Base-by-base conservation (phyloP, 2,329 filamentous ascomycete genomes). In the Cordyceps farinosa region DNA sequence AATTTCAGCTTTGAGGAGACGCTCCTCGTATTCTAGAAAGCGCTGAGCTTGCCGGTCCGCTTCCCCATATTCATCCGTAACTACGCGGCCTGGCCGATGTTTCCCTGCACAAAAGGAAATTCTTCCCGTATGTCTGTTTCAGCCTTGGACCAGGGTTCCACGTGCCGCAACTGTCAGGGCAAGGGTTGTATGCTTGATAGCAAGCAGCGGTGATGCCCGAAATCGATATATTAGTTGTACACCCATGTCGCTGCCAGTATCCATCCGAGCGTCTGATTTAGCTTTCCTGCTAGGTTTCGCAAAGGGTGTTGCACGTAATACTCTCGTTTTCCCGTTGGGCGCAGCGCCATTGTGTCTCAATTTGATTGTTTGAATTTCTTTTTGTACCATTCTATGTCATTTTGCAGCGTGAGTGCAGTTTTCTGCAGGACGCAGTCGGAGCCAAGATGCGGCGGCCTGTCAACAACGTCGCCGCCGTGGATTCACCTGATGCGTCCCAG, bases 111-210 rank as follows among this genome's bases (percentile, higher is more conserved):
- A 32, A 8, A 22, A 2, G 13, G 15, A 51, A 50, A 50, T 11
- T 50, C n/a, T 48, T 48, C 29, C 55, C 55, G 40, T 29, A 30
- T 48, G 10, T 61, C 7, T 52, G 38, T 61, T 61, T 52, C 48
- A 53, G 58, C 48, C 42, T 27, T 13, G 38, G 50, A 54, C 58
- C n/a, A 32, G 58, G 58, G 58, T 47, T 38, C 58, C 58, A 61
- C 58, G 58, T 61, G 58, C n/a, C 11, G 22, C 38, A 42, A 52
- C 29, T 52, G 48, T 22, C 29, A 29, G 27, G n/a, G 38, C 38
- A 42, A 61, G 48, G 53, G 15, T 59, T 3, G 10, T 27, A 36
- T 29, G 5, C 9, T 5, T 11, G n/a, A 13, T 15, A 22, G 11
- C 4, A 2, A 13, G 38, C 22, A 30, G 22, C 15, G 42, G 54